Base-by-base conservation (phyloP, 139 green algal species). In the Dunaliella primolecta region DNA sequence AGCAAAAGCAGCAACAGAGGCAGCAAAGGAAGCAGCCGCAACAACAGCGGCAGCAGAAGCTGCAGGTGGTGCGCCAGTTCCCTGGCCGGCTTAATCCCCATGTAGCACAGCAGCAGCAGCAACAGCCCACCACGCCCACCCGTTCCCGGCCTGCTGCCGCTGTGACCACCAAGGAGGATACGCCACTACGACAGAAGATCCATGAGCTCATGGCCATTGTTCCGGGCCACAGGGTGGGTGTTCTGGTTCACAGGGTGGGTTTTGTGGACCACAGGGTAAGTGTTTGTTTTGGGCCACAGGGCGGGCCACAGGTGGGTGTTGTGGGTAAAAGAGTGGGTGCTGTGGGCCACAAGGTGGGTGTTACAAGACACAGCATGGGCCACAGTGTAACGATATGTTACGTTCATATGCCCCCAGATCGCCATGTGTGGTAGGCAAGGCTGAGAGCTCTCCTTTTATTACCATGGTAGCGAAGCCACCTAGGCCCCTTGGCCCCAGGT, bases 101-200 rank as follows among this genome's bases (percentile, higher is more conserved):
- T 25, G 46, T 15, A 64, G 46, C 46, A 64, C 7, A 7, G 7
- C 46, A 25, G 46, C 46, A 7, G 46, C 7, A 64, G 46, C 46
- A 64, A 7, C 46, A 64, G 7, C 46, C 46, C 46, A 64, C 46
- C 15, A 64, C 46, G 15, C 46, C 46, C 46, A 64, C 7, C 46
- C 46, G 46, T 64, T 7, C 46, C 7, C 7, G 46, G 15, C 46
- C 46, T 25, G 46, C 46, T 25, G 46, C 46, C 7, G 33, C 7
- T 23, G 33, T 80, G n/a, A 80, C 24, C n/a, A 80, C 33, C n/a
- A 11, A 80, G n/a, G 29, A 80, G 30, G n/a, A 80, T 23, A 80
- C 75, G 30, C 75, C 75, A 20, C 75, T 80, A 30, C 27, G 75
- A 30, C 75, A 80, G n/a, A 80, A 80, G 75, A 33, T 80, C n/a